Evolutionary conservation across 768 basidiomycete species (phyloP).

Genomic region (Lyophyllum semitale): DNA sequence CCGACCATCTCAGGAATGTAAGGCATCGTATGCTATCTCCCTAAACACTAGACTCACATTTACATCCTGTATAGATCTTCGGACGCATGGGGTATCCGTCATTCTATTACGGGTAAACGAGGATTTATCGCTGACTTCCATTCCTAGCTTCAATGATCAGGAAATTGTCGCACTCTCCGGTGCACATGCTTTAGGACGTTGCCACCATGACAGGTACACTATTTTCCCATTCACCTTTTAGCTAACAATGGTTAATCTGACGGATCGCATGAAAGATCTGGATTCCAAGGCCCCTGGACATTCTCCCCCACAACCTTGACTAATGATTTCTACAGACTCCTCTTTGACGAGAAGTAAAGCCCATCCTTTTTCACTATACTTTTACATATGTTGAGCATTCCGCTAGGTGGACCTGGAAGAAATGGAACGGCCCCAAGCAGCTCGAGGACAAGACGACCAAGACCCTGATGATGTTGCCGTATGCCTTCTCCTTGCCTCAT

Average conservation of each 20-base stretch:
- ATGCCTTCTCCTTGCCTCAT: slow-evolving; percentile 30
- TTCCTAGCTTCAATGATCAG: slow-evolving; percentile 80
- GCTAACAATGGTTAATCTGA: too few species aligned
- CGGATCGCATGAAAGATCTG: slow-evolving; percentile 46
- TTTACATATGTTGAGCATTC: not conserved
- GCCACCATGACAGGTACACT: slow-evolving; percentile 76
- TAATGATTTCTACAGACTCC: slow-evolving; percentile 84
- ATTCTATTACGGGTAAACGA: not conserved
- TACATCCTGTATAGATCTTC: slow-evolving; percentile 58
- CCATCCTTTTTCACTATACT: not conserved
- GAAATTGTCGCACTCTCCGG: slow-evolving; percentile 96
- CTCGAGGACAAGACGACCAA: slow-evolving; percentile 90
- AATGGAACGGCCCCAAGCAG: slow-evolving; percentile 94
- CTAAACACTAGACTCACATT: not conserved
- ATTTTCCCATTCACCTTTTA: not conserved
- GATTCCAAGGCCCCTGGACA: slow-evolving; percentile 92
- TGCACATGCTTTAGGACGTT: slow-evolving; percentile 94
- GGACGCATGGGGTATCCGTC: slow-evolving; percentile 76
- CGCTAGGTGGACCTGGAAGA: slow-evolving; percentile 84
- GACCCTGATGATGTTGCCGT: slow-evolving; percentile 95
- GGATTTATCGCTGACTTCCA: not conserved
- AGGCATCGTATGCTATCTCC: slow-evolving; percentile 24
- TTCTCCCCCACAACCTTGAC: slow-evolving; percentile 89
- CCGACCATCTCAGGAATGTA: slow-evolving; percentile 82
- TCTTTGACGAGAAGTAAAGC: slow-evolving; percentile 80